phyloP scores from a whole-genome alignment of 352 stramenopile genomes.

The Sclerospora graminicola region DNA sequence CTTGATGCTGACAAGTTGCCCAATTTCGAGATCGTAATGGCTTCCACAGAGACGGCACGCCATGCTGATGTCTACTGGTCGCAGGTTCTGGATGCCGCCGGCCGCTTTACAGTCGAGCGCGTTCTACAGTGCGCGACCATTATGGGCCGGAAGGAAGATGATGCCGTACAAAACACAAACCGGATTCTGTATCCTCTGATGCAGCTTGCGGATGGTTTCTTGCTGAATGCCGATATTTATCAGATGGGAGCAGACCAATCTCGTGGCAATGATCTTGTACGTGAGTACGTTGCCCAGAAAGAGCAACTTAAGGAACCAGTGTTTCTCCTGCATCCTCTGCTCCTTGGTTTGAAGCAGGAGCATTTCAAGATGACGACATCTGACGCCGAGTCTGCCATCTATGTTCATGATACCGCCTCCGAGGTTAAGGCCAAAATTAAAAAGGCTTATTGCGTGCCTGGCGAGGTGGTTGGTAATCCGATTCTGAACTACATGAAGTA shows the following conservation, averaged over 20 bases:
- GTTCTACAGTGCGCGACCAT: constrained; percentile 98
- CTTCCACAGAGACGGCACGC: constrained; percentile 90
- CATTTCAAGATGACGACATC: constrained; percentile 99
- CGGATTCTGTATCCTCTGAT: constrained; percentile 95
- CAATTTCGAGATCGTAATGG: constrained; percentile 97
- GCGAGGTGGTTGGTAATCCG: constrained; percentile 86
- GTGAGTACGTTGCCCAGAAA: constrained; percentile 94
- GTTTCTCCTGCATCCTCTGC: constrained; percentile 96
- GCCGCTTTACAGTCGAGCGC: constrained; percentile 82
- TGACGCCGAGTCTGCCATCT: constrained; percentile 96
- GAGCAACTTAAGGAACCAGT: constrained; percentile 66
- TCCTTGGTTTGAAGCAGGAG: constrained; percentile 96
- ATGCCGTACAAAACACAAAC: constrained; percentile 86
- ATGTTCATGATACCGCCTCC: constrained; percentile 94
- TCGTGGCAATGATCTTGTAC: constrained; percentile 91
- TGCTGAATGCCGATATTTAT: constrained; percentile 98
- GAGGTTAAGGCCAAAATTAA: constrained; percentile 98
- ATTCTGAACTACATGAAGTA: constrained; percentile 96
- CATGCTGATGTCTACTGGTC: constrained; percentile 88
- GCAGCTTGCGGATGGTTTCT: constrained; percentile 98
- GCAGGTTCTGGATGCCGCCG: constrained; percentile 87
- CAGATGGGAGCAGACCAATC: constrained; percentile 97
- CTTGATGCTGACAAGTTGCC: constrained; percentile 86
- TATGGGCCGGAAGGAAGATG: constrained; percentile 90
- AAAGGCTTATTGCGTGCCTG: constrained; percentile 95